Conservation (phyloP, 2,329 filamentous ascomycete species). For the Periconia macrospinosa region DNA sequence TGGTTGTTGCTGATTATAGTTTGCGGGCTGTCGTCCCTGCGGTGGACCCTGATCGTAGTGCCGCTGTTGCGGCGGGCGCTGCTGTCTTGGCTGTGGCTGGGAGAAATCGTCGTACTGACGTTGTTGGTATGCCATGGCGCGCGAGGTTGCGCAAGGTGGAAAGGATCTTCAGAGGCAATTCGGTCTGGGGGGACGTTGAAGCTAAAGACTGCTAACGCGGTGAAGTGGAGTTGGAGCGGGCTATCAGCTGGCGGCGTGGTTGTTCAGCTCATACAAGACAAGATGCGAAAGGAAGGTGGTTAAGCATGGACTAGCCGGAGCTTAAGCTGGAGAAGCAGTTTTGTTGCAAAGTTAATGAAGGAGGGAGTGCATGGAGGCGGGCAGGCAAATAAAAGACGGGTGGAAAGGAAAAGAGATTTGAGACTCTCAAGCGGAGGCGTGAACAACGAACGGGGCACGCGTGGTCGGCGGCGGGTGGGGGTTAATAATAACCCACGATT, state of each 20-base stretch:
- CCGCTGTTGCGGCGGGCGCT: conserved; percentile 19
- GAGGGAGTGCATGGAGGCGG: neutral
- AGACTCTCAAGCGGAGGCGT: conserved; percentile 6
- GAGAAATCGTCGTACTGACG: conserved; percentile 38
- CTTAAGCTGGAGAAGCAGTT: neutral
- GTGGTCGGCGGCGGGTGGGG: neutral
- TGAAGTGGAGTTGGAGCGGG: conserved; percentile 15
- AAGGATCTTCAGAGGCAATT: conserved; percentile 8
- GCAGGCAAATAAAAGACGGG: neutral
- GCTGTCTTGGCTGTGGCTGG: conserved; percentile 38
- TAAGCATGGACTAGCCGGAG: neutral
- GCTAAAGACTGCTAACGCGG: conserved; percentile 20
- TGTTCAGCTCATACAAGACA: conserved; percentile 4
- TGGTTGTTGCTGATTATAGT: conserved; percentile 27
- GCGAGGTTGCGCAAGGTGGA: conserved; percentile 15
- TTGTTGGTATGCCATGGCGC: conserved; percentile 46
- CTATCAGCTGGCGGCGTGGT: conserved; percentile 18
- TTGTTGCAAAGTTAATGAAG: conserved; percentile 2
- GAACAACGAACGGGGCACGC: neutral
- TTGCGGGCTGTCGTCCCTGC: conserved; percentile 28
- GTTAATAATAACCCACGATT: neutral
- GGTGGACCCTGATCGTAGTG: conserved; percentile 33
- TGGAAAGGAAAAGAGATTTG: conserved; percentile 3
- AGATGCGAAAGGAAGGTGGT: neutral
- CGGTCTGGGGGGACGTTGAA: neutral